Evolutionary conservation across 441 rosid genomes (phyloP).

Genomic region (Euphorbia schlechtendalii): DNA sequence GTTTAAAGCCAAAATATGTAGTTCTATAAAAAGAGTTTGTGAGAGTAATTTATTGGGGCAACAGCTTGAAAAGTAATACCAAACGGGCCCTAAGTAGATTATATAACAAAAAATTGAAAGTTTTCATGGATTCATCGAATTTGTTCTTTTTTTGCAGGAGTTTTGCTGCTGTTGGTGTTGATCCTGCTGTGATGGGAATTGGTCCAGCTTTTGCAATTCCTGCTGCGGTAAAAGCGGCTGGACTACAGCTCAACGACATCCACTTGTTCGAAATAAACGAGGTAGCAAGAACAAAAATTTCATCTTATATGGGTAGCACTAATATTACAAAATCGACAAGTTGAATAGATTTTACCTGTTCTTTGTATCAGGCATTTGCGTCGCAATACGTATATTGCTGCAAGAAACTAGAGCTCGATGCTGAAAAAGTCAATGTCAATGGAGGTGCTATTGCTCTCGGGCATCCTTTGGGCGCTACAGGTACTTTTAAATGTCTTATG

Average conservation of each 20-base stretch:
- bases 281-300: no score
- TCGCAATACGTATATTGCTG: constrained; percentile 86
- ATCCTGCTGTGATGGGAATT: constrained; percentile 94
- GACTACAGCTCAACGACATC: constrained; percentile 68
- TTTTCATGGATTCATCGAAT: neutral
- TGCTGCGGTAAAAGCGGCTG: constrained; percentile 84
- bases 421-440: constrained; percentile 78
- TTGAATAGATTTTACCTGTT: constrained; percentile 1
- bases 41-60: no score
- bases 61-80: no score
- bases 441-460: constrained; percentile 97
- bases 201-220: constrained; percentile 98
- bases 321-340: neutral
- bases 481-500: no score
- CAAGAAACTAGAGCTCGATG: constrained; percentile 76
- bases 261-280: constrained; percentile 94
- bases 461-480: constrained; percentile 95
- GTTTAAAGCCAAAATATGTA: no score
- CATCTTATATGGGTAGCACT: no score
- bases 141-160: constrained; percentile 43
- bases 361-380: constrained; percentile 75
- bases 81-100: no score
- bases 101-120: neutral
- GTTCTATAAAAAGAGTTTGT: no score
- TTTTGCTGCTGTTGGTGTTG: constrained; percentile 92